Evolutionary conservation across 306 rosid genomes (phyloP), one percentile per base, ranked within the genome.

Genomic region (Myrica gale): DNA sequence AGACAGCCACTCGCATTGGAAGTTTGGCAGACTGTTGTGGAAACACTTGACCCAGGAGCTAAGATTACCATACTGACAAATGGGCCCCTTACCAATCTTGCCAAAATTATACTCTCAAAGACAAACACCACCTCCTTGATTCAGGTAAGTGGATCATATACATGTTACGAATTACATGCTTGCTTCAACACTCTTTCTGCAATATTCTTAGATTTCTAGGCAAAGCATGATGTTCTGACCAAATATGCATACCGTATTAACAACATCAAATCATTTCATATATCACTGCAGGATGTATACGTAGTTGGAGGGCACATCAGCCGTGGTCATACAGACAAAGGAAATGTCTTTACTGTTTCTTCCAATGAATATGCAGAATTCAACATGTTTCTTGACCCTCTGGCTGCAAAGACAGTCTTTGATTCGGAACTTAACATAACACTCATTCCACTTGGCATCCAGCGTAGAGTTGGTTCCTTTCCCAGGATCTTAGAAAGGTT

Each of bases 31-130:
- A 79, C 97, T 10, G 46, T 83, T 32, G 72, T 89, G 83, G 79
- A 79, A 72, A 71, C 85, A 83, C 37, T 79, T 42, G 81, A 88
- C 43, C 83, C 92, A 41, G 88, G 81, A 71, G 82, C 92, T n/a
- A 90, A 88, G 88, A 73, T 95, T 78, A 87, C 93, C 55, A 82
- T 95, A 26, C 83, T 95, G 56, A 90, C 97, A 67, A 95, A 90
- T 87, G 99, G 99, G 63, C 99, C 99, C 53, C 84, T 95, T 80
- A 95, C 99, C 65, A 92, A 84, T 87, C 85, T 95, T 75, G 97
- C 97, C 50, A 90, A 88, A 80, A 80, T 85, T 41, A 70, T 87
- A 70, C 67, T 84, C 23, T 85, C 88, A 10, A 1, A 77, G 20
- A 83, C 81, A 66, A 85, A 85, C 19, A 78, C 87, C 9, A 78